Evolutionary conservation across 768 basidiomycete species (phyloP), one percentile per base, ranked within the genome.

Genomic region (Pisolithus albus): DNA sequence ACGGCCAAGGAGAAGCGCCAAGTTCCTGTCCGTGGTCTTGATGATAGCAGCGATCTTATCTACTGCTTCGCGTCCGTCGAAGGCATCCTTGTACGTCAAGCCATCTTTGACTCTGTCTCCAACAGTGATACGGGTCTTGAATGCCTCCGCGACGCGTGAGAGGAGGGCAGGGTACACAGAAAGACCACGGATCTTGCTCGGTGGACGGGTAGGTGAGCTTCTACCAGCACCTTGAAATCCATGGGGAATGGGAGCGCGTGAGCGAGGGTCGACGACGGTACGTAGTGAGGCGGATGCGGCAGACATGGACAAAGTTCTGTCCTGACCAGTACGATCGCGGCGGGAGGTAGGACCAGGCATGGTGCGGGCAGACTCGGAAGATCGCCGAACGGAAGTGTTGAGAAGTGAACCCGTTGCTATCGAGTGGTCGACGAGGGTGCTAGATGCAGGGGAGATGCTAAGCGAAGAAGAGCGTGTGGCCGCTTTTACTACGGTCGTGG

Each of bases 41-140:
- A 98, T 96, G 64, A 99, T 95, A 64, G 96, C 92, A 13, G 92
- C 87, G 57, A 99, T 91, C 71, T 92, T 91, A 69, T 94, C 92
- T 37, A 99, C 95, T 1, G 96, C 96, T 61, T 95, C 92, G 23
- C 94, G 84, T 4, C 96, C 96, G 64, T 98, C 94, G 60, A 99
- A 99, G 1, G 92, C 83, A 61, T 94, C 92, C 62, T 89, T 92
- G 73, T 98, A 99, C 5, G 91, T 91, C 58, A 99, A 79, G 2
- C 92, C 94, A 63, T 99, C 94, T 68, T 99, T 99, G 67, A 87
- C 70, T 48, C 87, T 79, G 70, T 97, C 94, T 9, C 80, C 64
- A 43, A 92, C 72, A 11, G 73, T 61, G 61, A 98, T 83, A 42
- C 92, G 85, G 53, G 87, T 81, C 46, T 84, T 85, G 73, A 99